A percentile compares a stretch with the other conserved stretches of the same genome.
phyloP scores from a whole-genome alignment of 2,329 filamentous ascomycete genomes.

The Sphaerulina populicola region DNA sequence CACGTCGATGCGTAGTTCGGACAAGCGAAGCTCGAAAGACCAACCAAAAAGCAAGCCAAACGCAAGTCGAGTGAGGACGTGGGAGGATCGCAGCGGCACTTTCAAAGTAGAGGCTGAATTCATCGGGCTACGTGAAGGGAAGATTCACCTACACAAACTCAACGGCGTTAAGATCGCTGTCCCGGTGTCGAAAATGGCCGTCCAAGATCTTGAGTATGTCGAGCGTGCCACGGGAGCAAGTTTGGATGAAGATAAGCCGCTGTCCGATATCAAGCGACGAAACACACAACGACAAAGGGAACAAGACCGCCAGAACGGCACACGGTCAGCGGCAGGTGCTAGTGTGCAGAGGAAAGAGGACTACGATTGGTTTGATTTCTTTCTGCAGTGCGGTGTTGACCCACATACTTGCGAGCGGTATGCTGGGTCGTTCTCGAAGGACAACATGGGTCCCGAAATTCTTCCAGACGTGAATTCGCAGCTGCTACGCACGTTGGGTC shows the following conservation, averaged over 20 bases:
- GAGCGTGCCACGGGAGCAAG: slow-evolving; percentile 80
- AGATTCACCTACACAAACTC: slow-evolving; percentile 94
- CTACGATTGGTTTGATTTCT: slow-evolving; percentile 99
- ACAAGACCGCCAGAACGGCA: slow-evolving; percentile 23
- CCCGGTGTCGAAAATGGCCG: slow-evolving; percentile 88
- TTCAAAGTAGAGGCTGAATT: slow-evolving; percentile 98
- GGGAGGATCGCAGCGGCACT: slow-evolving; percentile 90
- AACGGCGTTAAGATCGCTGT: slow-evolving; percentile 99
- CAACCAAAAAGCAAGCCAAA: slow-evolving; percentile 71
- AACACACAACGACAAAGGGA: slow-evolving; percentile 46
- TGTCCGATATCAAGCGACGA: slow-evolving; percentile 66
- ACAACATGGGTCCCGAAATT: slow-evolving; percentile 93
- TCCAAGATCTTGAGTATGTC: slow-evolving; percentile 90
- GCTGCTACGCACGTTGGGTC: slow-evolving; percentile 75
- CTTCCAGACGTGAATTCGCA: slow-evolving; percentile 79
- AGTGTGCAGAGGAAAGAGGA: slow-evolving; percentile 61
- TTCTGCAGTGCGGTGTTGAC: slow-evolving; percentile 82
- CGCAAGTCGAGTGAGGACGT: slow-evolving; percentile 70
- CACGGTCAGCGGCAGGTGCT: slow-evolving; percentile 45
- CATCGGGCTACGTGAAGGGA: slow-evolving; percentile 84
- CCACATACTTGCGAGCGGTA: slow-evolving; percentile 92
- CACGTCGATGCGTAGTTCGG: slow-evolving; percentile 27
- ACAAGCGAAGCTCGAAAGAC: slow-evolving; percentile 38
- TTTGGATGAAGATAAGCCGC: slow-evolving; percentile 81
- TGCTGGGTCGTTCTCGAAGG: slow-evolving; percentile 74